phyloP scores from a whole-genome alignment of 306 rosid species.

The Prunus padus region DNA sequence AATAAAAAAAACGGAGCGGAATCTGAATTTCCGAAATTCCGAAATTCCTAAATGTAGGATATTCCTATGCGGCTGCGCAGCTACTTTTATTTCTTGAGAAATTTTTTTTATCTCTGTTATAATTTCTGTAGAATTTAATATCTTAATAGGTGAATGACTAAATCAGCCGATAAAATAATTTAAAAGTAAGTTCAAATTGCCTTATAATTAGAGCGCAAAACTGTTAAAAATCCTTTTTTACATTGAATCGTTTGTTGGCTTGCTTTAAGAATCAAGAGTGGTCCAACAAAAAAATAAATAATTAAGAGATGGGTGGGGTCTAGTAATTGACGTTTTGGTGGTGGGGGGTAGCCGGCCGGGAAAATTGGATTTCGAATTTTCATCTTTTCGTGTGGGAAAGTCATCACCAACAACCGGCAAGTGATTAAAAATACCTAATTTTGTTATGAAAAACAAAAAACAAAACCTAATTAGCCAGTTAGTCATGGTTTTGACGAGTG shows the following conservation, averaged over 20 bases:
- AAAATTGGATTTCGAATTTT: constrained; percentile 9
- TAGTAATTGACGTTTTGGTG: background rate
- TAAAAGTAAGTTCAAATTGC: too few species aligned
- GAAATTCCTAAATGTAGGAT: constrained; percentile 7
- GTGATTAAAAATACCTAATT: background rate
- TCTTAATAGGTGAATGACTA: too few species aligned
- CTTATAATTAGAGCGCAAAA: too few species aligned
- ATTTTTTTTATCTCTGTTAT: background rate
- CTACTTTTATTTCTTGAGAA: background rate
- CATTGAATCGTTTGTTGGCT: background rate
- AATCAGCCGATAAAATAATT: too few species aligned
- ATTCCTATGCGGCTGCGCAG: constrained; percentile 11
- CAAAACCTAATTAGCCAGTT: background rate
- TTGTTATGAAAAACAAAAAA: too few species aligned
- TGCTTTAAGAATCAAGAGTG: background rate
- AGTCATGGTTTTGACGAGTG: background rate
- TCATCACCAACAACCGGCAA: background rate
- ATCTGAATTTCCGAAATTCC: background rate
- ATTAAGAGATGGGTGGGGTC: background rate
- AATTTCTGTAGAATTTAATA: background rate
- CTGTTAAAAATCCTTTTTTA: too few species aligned
- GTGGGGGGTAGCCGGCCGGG: background rate
- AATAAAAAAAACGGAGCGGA: background rate
- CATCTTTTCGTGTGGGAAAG: background rate
- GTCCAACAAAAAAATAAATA: background rate